Evolutionary conservation across 2,329 filamentous ascomycete species (phyloP).

Genomic region (Fonsecaea erecta): DNA sequence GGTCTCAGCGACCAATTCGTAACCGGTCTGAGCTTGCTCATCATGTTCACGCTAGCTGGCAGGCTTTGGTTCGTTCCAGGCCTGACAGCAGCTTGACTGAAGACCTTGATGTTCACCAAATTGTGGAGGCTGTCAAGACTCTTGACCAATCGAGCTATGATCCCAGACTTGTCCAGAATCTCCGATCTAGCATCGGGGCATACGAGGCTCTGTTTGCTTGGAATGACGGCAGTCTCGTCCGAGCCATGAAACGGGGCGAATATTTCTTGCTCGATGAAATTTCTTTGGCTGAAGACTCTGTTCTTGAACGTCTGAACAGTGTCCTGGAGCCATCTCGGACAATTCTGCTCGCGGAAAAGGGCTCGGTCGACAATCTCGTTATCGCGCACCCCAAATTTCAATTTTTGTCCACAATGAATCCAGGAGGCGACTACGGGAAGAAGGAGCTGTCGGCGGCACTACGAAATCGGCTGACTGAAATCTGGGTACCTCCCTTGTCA

Average conservation of each 20-base stretch:
- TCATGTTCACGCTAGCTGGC: slow-evolving; percentile 66
- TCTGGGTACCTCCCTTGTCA: slow-evolving; percentile 91
- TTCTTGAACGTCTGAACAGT: slow-evolving; percentile 93
- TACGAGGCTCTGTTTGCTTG: slow-evolving; percentile 92
- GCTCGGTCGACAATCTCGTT: slow-evolving; percentile 79
- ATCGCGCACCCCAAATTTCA: slow-evolving; percentile 80
- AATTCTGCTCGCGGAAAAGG: slow-evolving; percentile 91
- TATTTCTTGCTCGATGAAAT: slow-evolving; percentile 98
- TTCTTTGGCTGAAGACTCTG: slow-evolving; percentile 95
- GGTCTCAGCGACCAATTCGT: slow-evolving; percentile 87
- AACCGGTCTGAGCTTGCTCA: slow-evolving; percentile 77
- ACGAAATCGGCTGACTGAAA: slow-evolving; percentile 96
- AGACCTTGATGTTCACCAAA: slow-evolving; percentile 34
- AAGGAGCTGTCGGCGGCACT: slow-evolving; percentile 94
- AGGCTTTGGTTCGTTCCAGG: slow-evolving; percentile 38
- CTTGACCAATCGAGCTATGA: slow-evolving; percentile 48
- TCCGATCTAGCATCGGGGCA: slow-evolving; percentile 60
- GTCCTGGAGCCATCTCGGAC: slow-evolving; percentile 88
- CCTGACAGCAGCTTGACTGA: slow-evolving; percentile 45
- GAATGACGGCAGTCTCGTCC: slow-evolving; percentile 90
- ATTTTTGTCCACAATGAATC: slow-evolving; percentile 98
- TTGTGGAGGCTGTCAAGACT: slow-evolving; percentile 29
- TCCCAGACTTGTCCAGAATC: slow-evolving; percentile 49
- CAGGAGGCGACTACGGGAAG: slow-evolving; percentile 97
- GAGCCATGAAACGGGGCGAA: slow-evolving; percentile 87